A percentile compares a stretch with the other conserved stretches of the same genome.
These are phyloP conservation scores for Oryza glaberrima DNA, from an alignment of 176 grass and related monocot genomes.

Conservation along the genomic window DNA sequence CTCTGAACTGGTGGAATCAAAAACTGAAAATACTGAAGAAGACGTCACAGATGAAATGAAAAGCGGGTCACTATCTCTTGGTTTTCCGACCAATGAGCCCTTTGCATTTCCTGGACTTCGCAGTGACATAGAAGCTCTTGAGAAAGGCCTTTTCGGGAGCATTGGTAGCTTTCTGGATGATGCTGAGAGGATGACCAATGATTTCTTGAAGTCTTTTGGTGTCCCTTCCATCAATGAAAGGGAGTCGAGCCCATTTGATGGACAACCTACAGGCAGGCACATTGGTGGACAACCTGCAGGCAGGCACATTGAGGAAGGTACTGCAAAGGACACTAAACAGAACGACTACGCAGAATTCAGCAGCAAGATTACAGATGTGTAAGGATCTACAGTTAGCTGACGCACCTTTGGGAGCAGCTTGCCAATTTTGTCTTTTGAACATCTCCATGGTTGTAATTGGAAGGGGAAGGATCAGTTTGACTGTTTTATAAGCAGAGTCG, in stretches of 20 bases:
- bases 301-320: constrained; percentile 41
- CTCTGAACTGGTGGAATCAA: constrained; percentile 72
- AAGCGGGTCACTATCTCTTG: constrained; percentile 36
- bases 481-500: not conserved
- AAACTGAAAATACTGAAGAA: constrained; percentile 83
- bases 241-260: constrained; percentile 32
- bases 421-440: not conserved
- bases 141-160: constrained; percentile 54
- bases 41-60: constrained; percentile 69
- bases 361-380: constrained; percentile 73
- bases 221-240: constrained; percentile 17
- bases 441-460: not conserved
- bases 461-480: not conserved
- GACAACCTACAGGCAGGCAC: constrained; percentile 38
- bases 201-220: constrained; percentile 62
- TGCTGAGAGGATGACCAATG: constrained; percentile 60
- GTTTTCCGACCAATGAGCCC: constrained; percentile 41
- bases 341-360: constrained; percentile 58
- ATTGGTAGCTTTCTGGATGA: constrained; percentile 61
- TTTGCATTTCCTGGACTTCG: constrained; percentile 72
- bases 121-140: constrained; percentile 72
- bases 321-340: constrained; percentile 24
- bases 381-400: constrained; percentile 25
- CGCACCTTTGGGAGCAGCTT: not conserved
- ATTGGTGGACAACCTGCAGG: constrained; percentile 32